Evolutionary conservation across 2,329 filamentous ascomycete species (phyloP), one percentile per base, ranked within the genome.

Genomic region (Trichoderma koningiopsis): DNA sequence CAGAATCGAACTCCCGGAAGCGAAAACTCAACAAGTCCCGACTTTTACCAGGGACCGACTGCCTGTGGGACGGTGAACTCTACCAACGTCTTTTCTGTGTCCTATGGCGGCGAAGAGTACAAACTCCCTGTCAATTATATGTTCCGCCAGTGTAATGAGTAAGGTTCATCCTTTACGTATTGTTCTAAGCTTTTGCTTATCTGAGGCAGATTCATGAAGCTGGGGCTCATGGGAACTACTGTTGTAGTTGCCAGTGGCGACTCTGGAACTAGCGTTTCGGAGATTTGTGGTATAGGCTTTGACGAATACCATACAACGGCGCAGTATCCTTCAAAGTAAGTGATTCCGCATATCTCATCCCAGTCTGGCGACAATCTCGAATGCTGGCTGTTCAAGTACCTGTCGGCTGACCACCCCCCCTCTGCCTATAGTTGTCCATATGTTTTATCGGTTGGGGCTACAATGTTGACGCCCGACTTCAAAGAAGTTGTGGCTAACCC

Each of bases 101-200:
- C 58, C 3, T 61, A 43, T 24, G 58, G 58, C 5, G 37, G 19
- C 24, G 5, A 19, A 16, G 16, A 24, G 58, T 47, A 31, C 8
- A 27, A 35, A 27, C 27, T 37, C 37, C 58, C 58, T 3, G 27
- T 27, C n/a, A 27, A 61, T 40, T 61, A 64, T 43, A 52, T 53
- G 19, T 27, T 29, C 16, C 40, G 61, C 11, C 61, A 64, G 24
- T 64, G 61, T 19, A 55, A 64, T 14, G 61, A 64, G 61, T 64
- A 53, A 47, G 59, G 27, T n/a, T 47, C 29, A 33, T 22, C 8
- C 13, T 43, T 49, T 43, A 3, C 59, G 11, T 11, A 11, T 24
- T 11, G 11, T 22, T 22, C 3, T 4, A 52, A 22, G 40, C 40
- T 22, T 22, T 52, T 52, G 22, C 47, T 24, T 27, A 52, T 11